These are phyloP conservation scores for Saccharomyces hybrid DNA, from an alignment of 1,139 yeast genomes.

Conservation along the genomic window DNA sequence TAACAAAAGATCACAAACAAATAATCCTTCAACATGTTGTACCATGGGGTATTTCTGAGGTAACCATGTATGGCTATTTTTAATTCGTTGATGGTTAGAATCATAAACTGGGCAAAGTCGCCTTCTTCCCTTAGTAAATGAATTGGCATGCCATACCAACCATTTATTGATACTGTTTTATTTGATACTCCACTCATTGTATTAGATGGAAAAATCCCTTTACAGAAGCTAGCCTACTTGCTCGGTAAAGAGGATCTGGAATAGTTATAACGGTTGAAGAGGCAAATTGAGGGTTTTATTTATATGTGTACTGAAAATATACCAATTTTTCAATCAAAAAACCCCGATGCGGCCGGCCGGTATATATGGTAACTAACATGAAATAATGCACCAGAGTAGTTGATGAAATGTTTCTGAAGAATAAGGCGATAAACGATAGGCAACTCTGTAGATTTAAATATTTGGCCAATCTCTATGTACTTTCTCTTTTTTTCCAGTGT, in stretches of 20 bases:
- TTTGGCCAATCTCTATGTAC: not conserved
- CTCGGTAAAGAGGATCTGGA: not conserved
- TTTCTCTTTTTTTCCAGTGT: not conserved
- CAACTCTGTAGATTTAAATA: not conserved
- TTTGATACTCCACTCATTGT: not conserved
- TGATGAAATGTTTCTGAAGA: not conserved
- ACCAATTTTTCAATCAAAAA: not conserved
- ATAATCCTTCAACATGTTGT: slow-evolving; percentile 17
- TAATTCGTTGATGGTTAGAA: not conserved
- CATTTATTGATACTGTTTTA: not conserved
- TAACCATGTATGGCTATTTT: slow-evolving; percentile 4
- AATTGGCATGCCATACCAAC: not conserved
- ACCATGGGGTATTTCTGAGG: slow-evolving; percentile 14
- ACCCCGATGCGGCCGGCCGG: not conserved
- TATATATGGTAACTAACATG: not conserved
- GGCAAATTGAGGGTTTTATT: not conserved
- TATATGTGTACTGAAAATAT: not conserved
- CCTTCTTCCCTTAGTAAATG: not conserved
- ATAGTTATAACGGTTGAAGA: not conserved
- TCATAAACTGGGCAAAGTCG: not conserved
- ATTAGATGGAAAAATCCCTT: not conserved
- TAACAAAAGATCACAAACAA: slow-evolving; percentile 12
- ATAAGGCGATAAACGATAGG: not conserved
- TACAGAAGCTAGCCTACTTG: not conserved
- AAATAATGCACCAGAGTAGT: not conserved